Evolutionary conservation across 2,329 filamentous ascomycete genomes (phyloP), one percentile per base, ranked within the genome.

Genomic region (Sclerotinia minor): DNA sequence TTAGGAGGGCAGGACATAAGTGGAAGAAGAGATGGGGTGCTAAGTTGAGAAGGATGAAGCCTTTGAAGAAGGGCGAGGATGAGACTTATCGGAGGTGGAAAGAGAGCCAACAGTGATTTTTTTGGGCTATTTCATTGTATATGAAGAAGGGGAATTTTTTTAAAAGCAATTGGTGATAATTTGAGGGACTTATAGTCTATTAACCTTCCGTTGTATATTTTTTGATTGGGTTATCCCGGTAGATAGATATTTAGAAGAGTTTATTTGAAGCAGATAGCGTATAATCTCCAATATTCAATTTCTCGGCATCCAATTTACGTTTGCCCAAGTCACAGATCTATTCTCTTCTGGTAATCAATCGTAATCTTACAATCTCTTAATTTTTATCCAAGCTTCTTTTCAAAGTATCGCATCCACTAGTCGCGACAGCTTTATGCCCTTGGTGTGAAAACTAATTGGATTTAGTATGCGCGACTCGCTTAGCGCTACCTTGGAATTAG

Each of bases 1-100:
- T 79, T 9, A 75, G 78, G 72, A 75, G 80, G 44, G 78, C 79
- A 2, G 72, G 79, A 47, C 71, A 70, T 72, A 87, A 87, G 78
- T 86, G 72, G 72, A 73, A 71, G 71, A 71, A 53, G 73, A 76
- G 68, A 60, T 74, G 72, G 75, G 72, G 69, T 52, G 67, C 67
- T 49, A 71, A 66, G 54, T 50, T 72, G 38, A 69, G 67, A 49
- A 69, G 41, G 45, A 24, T 49, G 55, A 68, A 54, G 69, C 58
- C 41, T 41, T 32, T 13, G 24, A 57, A 35, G 41, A 47, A 54
- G 19, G 41, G 60, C 41, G 58, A 45, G 26, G 49, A 64, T 47
- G 58, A 57, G 38, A 19, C 50, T 24, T 57, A 58, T 44, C 38
- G 44, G 8, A 32, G 41, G 49, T 64, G 57, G 64, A 66, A 47